Evolutionary conservation across 164 flowering plant genomes (phyloP).

Genomic region (Chloranthus sessilifolius): DNA sequence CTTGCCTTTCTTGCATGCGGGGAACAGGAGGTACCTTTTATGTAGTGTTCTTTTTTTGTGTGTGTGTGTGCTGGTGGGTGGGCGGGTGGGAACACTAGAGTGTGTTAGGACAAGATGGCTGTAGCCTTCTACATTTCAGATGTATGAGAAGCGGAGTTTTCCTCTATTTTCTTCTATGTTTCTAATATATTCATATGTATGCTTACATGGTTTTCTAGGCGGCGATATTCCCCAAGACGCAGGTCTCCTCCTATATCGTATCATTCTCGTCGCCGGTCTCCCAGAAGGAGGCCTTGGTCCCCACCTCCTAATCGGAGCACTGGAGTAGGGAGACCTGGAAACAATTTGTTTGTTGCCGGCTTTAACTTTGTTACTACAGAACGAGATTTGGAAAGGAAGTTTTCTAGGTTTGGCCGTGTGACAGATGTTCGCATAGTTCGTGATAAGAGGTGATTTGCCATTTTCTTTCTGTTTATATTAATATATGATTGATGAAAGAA

Average conservation of each 20-base stretch:
- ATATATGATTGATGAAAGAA: no score
- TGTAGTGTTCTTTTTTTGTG: no score
- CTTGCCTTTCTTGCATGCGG: no score
- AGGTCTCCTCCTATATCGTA: slow-evolving; percentile 24
- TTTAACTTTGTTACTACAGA: slow-evolving; percentile 37
- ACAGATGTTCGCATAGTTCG: slow-evolving; percentile 41
- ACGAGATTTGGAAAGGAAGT: slow-evolving; percentile 38
- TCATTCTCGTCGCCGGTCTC: slow-evolving; percentile 24
- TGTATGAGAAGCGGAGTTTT: no score
- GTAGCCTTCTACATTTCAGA: no score
- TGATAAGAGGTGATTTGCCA: slow-evolving; percentile 30
- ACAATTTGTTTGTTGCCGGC: slow-evolving; percentile 38
- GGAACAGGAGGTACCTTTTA: no score
- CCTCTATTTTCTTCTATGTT: no score
- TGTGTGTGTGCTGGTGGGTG: no score
- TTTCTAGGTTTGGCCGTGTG: slow-evolving; percentile 39
- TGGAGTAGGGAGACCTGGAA: slow-evolving; percentile 39
- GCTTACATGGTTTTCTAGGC: slow-evolving; percentile 13
- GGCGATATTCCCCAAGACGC: slow-evolving; percentile 29
- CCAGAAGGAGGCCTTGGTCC: slow-evolving; percentile 32
- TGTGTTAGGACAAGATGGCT: no score
- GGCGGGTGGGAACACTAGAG: no score
- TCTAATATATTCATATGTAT: no score
- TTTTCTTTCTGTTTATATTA: no score
- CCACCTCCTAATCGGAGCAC: slow-evolving; percentile 35